phyloP scores from a whole-genome alignment of 2,329 filamentous ascomycete genomes.

The Xylaria sp. region DNA sequence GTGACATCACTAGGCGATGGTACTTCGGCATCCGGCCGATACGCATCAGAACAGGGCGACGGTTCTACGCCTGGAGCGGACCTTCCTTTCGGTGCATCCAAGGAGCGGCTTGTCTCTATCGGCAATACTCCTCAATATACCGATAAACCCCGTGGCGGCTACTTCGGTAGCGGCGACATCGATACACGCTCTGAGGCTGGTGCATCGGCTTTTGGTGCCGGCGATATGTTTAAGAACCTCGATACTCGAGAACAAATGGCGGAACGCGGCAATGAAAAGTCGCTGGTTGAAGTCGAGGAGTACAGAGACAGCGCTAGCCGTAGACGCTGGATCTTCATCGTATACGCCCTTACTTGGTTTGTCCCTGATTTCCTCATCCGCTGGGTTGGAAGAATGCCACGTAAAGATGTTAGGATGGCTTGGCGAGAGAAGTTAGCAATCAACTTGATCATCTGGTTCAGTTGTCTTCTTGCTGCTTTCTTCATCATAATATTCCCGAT shows the following conservation, averaged over 20 bases:
- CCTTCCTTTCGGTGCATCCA: slow-evolving; percentile 68
- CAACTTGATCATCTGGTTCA: slow-evolving; percentile 96
- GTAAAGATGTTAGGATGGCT: slow-evolving; percentile 90
- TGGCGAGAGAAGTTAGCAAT: slow-evolving; percentile 99
- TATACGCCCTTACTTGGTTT: slow-evolving; percentile 86
- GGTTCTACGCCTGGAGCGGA: slow-evolving; percentile 65
- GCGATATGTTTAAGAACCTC: slow-evolving; percentile 98
- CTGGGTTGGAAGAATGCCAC: slow-evolving; percentile 82
- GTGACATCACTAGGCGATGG: slow-evolving; percentile 79
- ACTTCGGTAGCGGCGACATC: slow-evolving; percentile 81
- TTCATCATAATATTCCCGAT: slow-evolving; percentile 89
- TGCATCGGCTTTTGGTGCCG: slow-evolving; percentile 87
- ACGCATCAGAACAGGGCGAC: slow-evolving; percentile 72
- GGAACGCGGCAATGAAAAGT: slow-evolving; percentile 92
- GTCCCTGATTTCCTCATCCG: slow-evolving; percentile 87
- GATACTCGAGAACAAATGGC: slow-evolving; percentile 95
- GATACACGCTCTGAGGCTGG: slow-evolving; percentile 93
- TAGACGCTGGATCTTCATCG: slow-evolving; percentile 89
- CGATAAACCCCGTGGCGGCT: slow-evolving; percentile 81
- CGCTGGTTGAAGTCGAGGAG: slow-evolving; percentile 90
- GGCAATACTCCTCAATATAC: slow-evolving; percentile 71
- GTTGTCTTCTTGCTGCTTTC: slow-evolving; percentile 81
- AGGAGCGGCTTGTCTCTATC: slow-evolving; percentile 66
- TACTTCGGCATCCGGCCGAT: slow-evolving; percentile 64
- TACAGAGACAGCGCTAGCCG: slow-evolving; percentile 80